Percentiles rank a stretch among this genome's conserved stretches.
Conservation (phyloP, 768 basidiomycete genomes). For the Leccinum sublutescens region DNA sequence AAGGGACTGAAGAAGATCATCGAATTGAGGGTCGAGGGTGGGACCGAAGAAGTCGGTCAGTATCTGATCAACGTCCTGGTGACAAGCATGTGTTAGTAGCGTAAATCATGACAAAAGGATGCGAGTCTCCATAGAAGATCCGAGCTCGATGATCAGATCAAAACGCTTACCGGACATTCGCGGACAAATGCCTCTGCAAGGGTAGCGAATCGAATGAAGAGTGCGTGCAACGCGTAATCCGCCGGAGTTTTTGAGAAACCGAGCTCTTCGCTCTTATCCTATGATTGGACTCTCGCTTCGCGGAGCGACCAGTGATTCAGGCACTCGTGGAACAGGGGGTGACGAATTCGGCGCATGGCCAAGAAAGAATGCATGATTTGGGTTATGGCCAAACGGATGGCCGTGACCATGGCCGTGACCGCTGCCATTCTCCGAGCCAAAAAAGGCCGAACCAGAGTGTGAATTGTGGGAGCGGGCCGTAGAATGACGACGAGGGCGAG, state of each 20-base stretch:
- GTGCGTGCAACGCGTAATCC: slow-evolving; percentile 84
- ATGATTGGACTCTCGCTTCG: slow-evolving; percentile 51
- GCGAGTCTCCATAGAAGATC: background rate
- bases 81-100: slow-evolving; percentile 3
- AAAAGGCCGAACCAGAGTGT: slow-evolving; percentile 67
- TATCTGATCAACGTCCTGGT: slow-evolving; percentile 61
- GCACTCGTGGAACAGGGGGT: slow-evolving; percentile 78
- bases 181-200: slow-evolving; percentile 74
- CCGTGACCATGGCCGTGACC: slow-evolving; percentile 44
- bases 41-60: slow-evolving; percentile 51
- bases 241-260: slow-evolving; percentile 79
- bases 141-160: background rate
- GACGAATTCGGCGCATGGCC: slow-evolving; percentile 49
- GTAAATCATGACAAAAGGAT: background rate
- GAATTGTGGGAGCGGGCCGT: slow-evolving; percentile 74
- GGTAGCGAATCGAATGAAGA: slow-evolving; percentile 84
- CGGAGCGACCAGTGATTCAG: slow-evolving; percentile 52
- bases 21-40: slow-evolving; percentile 73
- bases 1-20: slow-evolving; percentile 77
- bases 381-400: slow-evolving; percentile 34
- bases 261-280: slow-evolving; percentile 61
- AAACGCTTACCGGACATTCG: slow-evolving; percentile 58
- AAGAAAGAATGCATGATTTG: slow-evolving; percentile 24
- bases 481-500: slow-evolving; percentile 56
- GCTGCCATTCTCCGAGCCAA: slow-evolving; percentile 68